phyloP scores from a whole-genome alignment of 1,139 yeast genomes.

The Diutina sp. region DNA sequence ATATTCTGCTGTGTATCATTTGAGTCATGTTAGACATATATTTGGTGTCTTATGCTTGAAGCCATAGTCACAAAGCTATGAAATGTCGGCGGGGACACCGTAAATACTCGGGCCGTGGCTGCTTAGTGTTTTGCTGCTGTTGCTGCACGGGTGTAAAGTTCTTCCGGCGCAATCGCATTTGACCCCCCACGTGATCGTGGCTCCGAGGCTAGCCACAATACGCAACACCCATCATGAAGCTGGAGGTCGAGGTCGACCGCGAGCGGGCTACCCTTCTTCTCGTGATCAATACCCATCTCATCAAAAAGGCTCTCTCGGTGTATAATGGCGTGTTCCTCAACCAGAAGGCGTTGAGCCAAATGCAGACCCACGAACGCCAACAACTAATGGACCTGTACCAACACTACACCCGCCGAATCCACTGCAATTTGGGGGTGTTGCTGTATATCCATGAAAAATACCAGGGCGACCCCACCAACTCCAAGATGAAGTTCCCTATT shows the following conservation, averaged over 20 bases:
- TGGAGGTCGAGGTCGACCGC: conserved; percentile 16
- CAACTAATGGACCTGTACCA: conserved; percentile 33
- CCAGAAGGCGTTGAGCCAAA: conserved; percentile 21
- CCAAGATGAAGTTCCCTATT: conserved; percentile 33
- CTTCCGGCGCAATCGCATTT: neutral
- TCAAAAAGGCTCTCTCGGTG: conserved; percentile 33
- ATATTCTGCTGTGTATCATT: too few species aligned
- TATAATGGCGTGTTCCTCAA: conserved; percentile 24
- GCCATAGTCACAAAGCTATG: too few species aligned
- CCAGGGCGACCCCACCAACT: conserved; percentile 17
- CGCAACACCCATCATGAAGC: neutral
- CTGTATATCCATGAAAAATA: conserved; percentile 41
- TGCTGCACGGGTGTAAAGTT: too few species aligned
- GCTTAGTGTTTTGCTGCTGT: too few species aligned
- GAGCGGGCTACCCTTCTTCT: conserved; percentile 38
- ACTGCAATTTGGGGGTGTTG: conserved; percentile 40
- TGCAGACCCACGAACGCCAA: conserved; percentile 24
- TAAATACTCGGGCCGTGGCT: too few species aligned
- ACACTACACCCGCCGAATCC: conserved; percentile 38
- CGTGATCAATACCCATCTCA: conserved; percentile 38
- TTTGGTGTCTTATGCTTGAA: too few species aligned
- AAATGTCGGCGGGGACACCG: too few species aligned
- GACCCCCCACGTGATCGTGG: neutral
- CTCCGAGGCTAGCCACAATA: neutral
- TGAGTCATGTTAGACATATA: too few species aligned